A percentile compares a stretch with the other conserved stretches of the same genome.
These are phyloP conservation scores for Barnettozyma botsteinii DNA, from an alignment of 805 yeast genomes.

Conservation along the genomic window DNA sequence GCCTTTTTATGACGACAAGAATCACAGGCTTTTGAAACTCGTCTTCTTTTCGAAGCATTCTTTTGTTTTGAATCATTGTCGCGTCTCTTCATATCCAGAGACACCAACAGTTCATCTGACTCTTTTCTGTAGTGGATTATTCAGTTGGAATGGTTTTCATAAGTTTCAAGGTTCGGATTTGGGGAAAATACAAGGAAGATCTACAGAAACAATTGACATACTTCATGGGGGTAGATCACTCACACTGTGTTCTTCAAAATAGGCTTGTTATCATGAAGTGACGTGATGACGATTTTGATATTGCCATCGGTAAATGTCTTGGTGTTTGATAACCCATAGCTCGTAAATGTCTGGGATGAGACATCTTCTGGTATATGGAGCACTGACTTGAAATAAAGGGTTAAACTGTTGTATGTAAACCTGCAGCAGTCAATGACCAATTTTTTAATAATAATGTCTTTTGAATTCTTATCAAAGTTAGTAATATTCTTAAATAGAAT, in stretches of 20 bases:
- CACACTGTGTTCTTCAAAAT: not conserved
- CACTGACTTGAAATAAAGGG: conserved; percentile 1
- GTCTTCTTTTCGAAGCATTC: conserved; percentile 1
- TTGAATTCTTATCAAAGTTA: not conserved
- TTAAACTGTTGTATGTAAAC: conserved; percentile 6
- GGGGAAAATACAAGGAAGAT: too few species aligned
- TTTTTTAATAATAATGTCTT: not conserved
- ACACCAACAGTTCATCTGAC: too few species aligned
- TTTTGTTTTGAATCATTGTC: not conserved
- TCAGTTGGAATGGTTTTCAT: not conserved
- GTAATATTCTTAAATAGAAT: not conserved
- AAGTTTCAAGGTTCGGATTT: too few species aligned
- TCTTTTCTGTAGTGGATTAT: too few species aligned
- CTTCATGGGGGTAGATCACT: too few species aligned
- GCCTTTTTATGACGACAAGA: conserved; percentile 2
- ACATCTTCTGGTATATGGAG: conserved; percentile 2
- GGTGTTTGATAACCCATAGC: conserved; percentile 1
- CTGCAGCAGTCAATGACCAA: conserved; percentile 5
- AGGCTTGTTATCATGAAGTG: not conserved
- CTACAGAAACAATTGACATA: too few species aligned
- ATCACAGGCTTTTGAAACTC: conserved; percentile 17
- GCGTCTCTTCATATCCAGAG: not conserved
- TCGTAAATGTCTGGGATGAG: not conserved
- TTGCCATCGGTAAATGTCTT: conserved; percentile 1
- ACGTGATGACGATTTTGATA: not conserved